Conservation (phyloP, 2,329 filamentous ascomycete genomes). For the Penicillium janthinellum region DNA sequence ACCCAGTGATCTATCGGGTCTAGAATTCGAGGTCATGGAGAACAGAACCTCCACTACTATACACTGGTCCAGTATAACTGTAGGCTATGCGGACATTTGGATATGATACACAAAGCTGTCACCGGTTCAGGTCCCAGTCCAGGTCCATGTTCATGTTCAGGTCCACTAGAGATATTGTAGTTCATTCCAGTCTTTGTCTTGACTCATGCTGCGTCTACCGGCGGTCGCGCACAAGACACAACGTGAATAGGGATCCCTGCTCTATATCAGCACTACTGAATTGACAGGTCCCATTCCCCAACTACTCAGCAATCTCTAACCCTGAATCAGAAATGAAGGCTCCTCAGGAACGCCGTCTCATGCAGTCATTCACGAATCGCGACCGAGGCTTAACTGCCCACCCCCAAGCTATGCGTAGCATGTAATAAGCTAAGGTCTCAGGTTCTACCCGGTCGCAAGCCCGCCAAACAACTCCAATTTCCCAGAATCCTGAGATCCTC, state of each 20-base stretch:
- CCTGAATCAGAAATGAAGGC: neutral
- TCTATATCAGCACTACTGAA: neutral
- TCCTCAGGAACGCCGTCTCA: neutral
- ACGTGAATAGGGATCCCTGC: neutral
- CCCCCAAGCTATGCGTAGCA: neutral
- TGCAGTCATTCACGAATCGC: neutral
- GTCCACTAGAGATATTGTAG: neutral
- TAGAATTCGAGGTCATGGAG: slow-evolving; percentile 9
- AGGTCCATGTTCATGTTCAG: neutral
- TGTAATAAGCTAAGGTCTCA: slow-evolving; percentile 5
- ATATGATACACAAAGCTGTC: neutral
- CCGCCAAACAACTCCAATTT: neutral
- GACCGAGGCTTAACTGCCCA: neutral
- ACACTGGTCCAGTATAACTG: no score
- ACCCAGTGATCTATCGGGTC: slow-evolving; percentile 13
- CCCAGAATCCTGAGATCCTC: neutral
- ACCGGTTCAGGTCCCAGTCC: neutral
- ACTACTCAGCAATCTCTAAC: neutral
- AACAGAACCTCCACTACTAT: neutral
- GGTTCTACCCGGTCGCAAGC: neutral
- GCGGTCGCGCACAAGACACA: neutral
- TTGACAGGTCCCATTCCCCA: neutral
- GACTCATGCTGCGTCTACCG: neutral
- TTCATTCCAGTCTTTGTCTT: neutral
- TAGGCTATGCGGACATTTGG: neutral